Evolutionary conservation across 768 basidiomycete species (phyloP).

Genomic region (Lyophyllum semitale): DNA sequence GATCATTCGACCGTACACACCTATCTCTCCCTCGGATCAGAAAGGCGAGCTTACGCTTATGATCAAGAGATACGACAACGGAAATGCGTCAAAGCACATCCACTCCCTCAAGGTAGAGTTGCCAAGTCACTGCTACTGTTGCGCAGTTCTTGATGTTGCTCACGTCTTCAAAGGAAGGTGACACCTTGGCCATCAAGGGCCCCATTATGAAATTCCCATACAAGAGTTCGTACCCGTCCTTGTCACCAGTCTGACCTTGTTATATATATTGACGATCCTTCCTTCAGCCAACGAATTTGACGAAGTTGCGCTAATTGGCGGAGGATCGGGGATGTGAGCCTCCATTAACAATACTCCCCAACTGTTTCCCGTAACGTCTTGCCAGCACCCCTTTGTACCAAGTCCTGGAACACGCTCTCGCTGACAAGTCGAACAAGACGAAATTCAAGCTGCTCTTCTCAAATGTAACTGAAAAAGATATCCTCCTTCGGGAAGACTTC

Average conservation of each 20-base stretch:
- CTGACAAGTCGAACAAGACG: constrained; percentile 82
- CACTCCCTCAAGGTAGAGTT: constrained; percentile 60
- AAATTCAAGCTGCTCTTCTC: constrained; percentile 92
- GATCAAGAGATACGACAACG: constrained; percentile 83
- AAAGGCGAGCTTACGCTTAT: constrained; percentile 79
- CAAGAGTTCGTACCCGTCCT: constrained; percentile 52
- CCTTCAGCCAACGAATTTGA: constrained; percentile 79
- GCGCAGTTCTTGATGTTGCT: neutral
- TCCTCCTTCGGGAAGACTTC: constrained; percentile 80
- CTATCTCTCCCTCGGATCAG: constrained; percentile 75
- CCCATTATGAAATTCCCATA: constrained; percentile 88
- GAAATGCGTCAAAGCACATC: constrained; percentile 85
- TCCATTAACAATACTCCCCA: neutral
- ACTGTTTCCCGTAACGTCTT: neutral
- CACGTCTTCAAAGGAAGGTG: constrained; percentile 54
- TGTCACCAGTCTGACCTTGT: neutral
- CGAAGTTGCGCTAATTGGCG: constrained; percentile 86
- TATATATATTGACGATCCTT: constrained; percentile 6
- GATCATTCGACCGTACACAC: constrained; percentile 91
- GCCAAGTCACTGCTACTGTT: neutral
- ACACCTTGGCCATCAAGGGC: constrained; percentile 85
- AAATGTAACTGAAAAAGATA: constrained; percentile 88
- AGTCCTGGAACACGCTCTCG: constrained; percentile 70
- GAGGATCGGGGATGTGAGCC: constrained; percentile 88
- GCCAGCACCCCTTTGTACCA: constrained; percentile 85